A percentile compares a stretch with the other conserved stretches of the same genome.
These are phyloP conservation scores for Fusarium ambrosium DNA, from an alignment of 2,329 filamentous ascomycete species.

Conservation along the genomic window DNA sequence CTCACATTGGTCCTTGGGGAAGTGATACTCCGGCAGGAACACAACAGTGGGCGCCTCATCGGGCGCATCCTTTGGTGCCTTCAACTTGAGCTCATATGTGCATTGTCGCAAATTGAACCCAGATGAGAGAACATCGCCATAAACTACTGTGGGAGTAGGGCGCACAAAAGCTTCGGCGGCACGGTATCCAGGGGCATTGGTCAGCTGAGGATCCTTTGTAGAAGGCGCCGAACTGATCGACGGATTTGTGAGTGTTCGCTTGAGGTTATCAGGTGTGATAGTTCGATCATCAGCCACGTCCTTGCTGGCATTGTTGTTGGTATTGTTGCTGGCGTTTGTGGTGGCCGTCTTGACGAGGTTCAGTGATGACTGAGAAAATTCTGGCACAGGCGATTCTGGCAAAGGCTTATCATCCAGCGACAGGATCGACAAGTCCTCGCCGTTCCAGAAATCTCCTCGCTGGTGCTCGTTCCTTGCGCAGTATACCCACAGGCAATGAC, in stretches of 20 bases:
- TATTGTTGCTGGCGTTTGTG: constrained; percentile 15
- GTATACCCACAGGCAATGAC: constrained; percentile 93
- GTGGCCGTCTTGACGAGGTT: constrained; percentile 50
- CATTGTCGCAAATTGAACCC: constrained; percentile 87
- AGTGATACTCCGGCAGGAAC: constrained; percentile 93
- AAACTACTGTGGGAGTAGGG: constrained; percentile 82
- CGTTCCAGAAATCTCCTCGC: constrained; percentile 96
- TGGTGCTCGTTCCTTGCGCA: constrained; percentile 85
- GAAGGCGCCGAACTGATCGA: constrained; percentile 73
- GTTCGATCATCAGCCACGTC: constrained; percentile 65
- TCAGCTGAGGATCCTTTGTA: constrained; percentile 68
- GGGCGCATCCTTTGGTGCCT: constrained; percentile 68
- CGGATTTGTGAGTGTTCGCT: constrained; percentile 76
- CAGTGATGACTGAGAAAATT: constrained; percentile 60
- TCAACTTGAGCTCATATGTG: constrained; percentile 79
- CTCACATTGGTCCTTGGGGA: constrained; percentile 78
- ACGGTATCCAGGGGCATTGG: constrained; percentile 80
- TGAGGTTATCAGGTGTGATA: constrained; percentile 82
- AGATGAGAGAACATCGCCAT: constrained; percentile 77
- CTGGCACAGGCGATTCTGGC: constrained; percentile 65
- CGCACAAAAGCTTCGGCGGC: constrained; percentile 95
- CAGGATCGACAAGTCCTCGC: constrained; percentile 93
- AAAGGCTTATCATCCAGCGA: constrained; percentile 83
- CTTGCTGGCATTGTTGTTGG: constrained; percentile 45
- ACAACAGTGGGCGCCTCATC: constrained; percentile 82